Evolutionary conservation across 257 asterid species (phyloP).

Genomic region (Verbena officinalis): DNA sequence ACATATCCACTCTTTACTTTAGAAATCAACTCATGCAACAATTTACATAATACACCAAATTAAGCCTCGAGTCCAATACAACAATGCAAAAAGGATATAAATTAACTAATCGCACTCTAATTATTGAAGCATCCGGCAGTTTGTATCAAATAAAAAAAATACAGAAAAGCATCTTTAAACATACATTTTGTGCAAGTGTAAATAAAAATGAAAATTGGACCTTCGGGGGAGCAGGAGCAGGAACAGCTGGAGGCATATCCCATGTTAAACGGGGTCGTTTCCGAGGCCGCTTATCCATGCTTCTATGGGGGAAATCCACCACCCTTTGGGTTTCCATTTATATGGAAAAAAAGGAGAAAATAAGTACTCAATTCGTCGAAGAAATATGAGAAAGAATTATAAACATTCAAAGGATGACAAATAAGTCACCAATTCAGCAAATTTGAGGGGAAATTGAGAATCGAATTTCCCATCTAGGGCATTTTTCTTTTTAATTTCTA

Average conservation of each 20-base stretch:
- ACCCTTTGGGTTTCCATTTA: constrained; percentile 73
- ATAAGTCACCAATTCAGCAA: constrained; percentile 2
- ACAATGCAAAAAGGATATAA: background rate
- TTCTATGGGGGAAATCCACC: constrained; percentile 59
- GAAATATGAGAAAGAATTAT: constrained; percentile 11
- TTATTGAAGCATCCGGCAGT: background rate
- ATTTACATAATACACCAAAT: constrained; percentile 8
- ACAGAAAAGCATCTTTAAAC: background rate
- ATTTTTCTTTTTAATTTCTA: background rate
- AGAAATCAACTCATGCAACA: constrained; percentile 2
- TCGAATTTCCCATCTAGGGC: constrained; percentile 26
- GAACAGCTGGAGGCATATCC: constrained; percentile 58
- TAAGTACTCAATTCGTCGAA: constrained; percentile 23
- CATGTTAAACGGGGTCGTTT: constrained; percentile 83
- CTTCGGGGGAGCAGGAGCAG: constrained; percentile 58
- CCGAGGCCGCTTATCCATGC: constrained; percentile 70
- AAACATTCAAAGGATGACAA: constrained; percentile 12
- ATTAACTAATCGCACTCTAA: background rate
- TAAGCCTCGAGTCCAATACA: constrained; percentile 12
- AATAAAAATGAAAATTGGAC: constrained; percentile 31
- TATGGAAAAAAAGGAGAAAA: background rate
- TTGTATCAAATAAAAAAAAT: constrained; percentile 15
- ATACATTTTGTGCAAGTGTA: constrained; percentile 7
- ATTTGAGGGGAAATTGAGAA: background rate
- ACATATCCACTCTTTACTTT: background rate